These are phyloP conservation scores for Lichtheimia corymbifera DNA, from an alignment of 371 early-diverging fungal species.

Conservation along the genomic window DNA sequence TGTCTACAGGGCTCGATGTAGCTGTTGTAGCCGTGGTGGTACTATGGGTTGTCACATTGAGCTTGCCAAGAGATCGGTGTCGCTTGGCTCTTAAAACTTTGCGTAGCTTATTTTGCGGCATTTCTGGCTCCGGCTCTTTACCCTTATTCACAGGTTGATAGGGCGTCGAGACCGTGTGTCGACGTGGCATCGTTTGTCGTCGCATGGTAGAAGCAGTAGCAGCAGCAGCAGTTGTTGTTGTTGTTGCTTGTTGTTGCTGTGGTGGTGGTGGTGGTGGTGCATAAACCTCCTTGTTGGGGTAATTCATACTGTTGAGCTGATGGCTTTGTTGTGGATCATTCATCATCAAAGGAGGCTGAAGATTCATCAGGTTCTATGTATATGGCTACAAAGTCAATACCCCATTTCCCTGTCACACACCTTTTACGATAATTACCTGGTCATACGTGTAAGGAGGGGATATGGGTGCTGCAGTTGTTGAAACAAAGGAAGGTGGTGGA, in stretches of 20 bases:
- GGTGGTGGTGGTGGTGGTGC: not conserved
- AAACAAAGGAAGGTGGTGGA: no score
- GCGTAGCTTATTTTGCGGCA: conserved; percentile 20
- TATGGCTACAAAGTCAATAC: no score
- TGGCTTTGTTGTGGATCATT: not conserved
- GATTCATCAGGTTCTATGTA: not conserved
- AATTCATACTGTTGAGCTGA: not conserved
- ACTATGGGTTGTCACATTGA: conserved; percentile 21
- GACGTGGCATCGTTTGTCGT: conserved; percentile 35
- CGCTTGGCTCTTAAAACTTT: conserved; percentile 36
- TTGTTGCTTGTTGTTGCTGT: conserved; percentile 11
- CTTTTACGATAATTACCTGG: no score
- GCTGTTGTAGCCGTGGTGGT: not conserved
- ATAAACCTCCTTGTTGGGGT: no score
- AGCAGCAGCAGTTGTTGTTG: conserved; percentile 7
- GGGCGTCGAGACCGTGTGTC: conserved; percentile 49
- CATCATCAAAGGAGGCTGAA: not conserved
- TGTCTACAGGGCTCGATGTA: conserved; percentile 10
- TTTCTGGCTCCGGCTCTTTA: conserved; percentile 7
- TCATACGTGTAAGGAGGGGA: no score
- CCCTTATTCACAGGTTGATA: conserved; percentile 17
- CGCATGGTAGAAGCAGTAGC: not conserved
- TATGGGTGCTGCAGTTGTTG: no score
- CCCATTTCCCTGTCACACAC: no score
- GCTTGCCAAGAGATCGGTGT: conserved; percentile 41